Percentiles rank a stretch among this genome's conserved stretches.
Conservation (phyloP, 1,284 basidiomycete species). For the Cryptococcus hybrid region DNA sequence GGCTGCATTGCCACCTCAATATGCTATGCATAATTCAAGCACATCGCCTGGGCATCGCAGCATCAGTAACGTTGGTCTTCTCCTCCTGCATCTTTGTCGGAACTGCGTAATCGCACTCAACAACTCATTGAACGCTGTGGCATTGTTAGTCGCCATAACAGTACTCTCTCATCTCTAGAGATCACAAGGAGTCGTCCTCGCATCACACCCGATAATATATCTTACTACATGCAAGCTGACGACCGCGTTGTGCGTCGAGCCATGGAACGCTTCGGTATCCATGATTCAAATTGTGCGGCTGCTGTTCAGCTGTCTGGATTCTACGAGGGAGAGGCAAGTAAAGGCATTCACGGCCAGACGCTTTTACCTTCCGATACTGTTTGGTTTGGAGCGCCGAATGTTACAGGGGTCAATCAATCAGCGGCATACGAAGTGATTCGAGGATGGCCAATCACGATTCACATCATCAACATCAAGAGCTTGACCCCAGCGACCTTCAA, state of each 20-base stretch:
- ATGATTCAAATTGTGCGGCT: too few species aligned
- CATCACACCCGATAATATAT: conserved; percentile 64
- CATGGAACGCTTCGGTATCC: conserved; percentile 33
- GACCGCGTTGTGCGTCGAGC: conserved; percentile 42
- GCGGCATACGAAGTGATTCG: conserved; percentile 22
- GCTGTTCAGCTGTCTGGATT: too few species aligned
- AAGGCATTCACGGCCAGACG: too few species aligned
- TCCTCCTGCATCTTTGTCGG: conserved; percentile 75
- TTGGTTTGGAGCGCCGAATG: too few species aligned
- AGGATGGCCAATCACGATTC: conserved; percentile 39
- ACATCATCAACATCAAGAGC: conserved; percentile 29
- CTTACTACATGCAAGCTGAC: conserved; percentile 59
- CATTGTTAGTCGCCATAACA: too few species aligned
- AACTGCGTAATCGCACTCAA: conserved; percentile 79
- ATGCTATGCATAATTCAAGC: too few species aligned
- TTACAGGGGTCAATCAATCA: too few species aligned
- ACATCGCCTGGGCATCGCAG: too few species aligned
- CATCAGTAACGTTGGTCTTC: too few species aligned
- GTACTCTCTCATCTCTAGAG: conserved; percentile 56
- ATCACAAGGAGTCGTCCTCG: conserved; percentile 50
- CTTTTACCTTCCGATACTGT: too few species aligned
- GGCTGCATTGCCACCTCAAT: too few species aligned
- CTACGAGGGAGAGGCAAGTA: too few species aligned
- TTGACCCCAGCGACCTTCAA: conserved; percentile 52
- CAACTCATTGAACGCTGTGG: conserved; percentile 64